Evolutionary conservation across 164 flowering plant species (phyloP), one percentile per base, ranked within the genome.

Genomic region (Kingdonia uniflora): DNA sequence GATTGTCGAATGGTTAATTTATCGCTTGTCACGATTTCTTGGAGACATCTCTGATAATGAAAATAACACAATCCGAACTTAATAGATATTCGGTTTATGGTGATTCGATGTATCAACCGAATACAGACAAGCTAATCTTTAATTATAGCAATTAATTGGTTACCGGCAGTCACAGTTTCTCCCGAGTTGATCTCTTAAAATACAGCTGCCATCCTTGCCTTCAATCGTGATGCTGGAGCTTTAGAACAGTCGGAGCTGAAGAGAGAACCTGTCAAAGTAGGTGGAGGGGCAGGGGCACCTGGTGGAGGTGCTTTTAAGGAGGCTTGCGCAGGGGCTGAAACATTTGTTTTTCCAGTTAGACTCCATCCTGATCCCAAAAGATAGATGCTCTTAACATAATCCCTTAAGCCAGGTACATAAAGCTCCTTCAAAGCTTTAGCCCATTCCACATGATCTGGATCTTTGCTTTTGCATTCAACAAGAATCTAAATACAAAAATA

Each of bases 351-450:
- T 17, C 85, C 95, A 56, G 81, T 68, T 35, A 76, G 50, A 73
- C 73, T 79, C 99, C 99, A 89, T 22, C 79, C 88, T 21, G 95
- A 95, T 14, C 99, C 99, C 65, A 89, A 57, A 54, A 96, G 92
- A 56, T 77, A 81, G 65, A 67, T 72, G 40, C 77, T 70, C 76
- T 94, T 94, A 7, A 94, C 95, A 68, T 82, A 94, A 65, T 85
- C 90, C 70, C 92, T 83, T 71, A 94, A 73, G 47, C 97, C 96
- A 45, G 95, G 88, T 39, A 89, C 3, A 64, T 84, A 94, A 14
- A 94, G 83, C 69, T 89, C 99, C 73, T 89, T 94, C 65, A 89
- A 11, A 69, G 95, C 85, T 80, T 83, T 89, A 43, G 96, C 96
- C 99, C 99, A 94, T 65, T 86, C 97, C 33, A 87, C 86, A 65